Base-by-base conservation (phyloP, 73 alveolate species). In the Chromera velia region DNA sequence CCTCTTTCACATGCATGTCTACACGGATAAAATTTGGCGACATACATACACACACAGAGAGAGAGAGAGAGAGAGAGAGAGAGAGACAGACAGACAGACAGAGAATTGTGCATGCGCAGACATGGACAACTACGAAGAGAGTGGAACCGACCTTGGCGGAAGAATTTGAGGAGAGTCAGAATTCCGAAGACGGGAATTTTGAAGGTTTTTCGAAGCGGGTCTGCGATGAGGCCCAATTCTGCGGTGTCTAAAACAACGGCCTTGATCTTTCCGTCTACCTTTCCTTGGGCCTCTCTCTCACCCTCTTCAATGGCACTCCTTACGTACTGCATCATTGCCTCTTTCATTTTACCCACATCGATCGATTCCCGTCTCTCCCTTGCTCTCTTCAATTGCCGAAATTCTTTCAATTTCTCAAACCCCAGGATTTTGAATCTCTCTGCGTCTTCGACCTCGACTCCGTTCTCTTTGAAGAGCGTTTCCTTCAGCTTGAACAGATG, bases 341-440 rank as follows among this genome's bases (percentile, higher is more conserved):
- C 13, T 29, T 64, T 48, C 24, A 34, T 67, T 0, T 63, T 33
- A n/a, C 34, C 68, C 26, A 76, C 83, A 7, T 40, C 33, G 83
- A 76, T 76, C 55, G 83, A 64, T 27, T 76, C 83, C 33, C 63
- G 76, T 32, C 64, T 33, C 75, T 76, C 83, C n/a, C n/a, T n/a
- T 31, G 83, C 83, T 34, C 65, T 76, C 17, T 74, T 75, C 10
- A 76, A 74, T 9, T 74, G 76, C 65, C 65, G 76, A 28, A 76
- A 76, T 9, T 75, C 83, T 9, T 30, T 46, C 29, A 75, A 65
- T 34, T 66, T 77, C 26, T 77, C 73, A 30, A 63, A 62, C 29
- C 82, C 82, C 62, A 72, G 72, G 27, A 74, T 74, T 19, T 49
- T 34, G 62, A 74, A 74, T 33, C 32, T 74, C 73, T 74, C 82